Conservation (phyloP, 805 yeast genomes). For the Yamadazyma scolyti region DNA sequence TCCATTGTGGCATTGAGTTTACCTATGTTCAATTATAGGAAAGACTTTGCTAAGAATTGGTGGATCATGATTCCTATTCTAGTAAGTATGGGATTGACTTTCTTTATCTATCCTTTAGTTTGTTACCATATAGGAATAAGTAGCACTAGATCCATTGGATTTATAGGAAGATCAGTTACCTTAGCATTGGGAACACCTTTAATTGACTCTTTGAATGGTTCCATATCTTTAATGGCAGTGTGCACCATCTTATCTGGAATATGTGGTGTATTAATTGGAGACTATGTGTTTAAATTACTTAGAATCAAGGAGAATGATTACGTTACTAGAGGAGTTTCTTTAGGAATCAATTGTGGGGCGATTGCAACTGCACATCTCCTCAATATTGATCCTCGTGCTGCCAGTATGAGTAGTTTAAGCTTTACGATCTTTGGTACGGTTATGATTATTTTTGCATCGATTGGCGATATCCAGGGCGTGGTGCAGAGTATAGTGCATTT, state of each 20-base stretch:
- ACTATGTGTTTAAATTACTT: constrained; percentile 45
- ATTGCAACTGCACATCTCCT: constrained; percentile 76
- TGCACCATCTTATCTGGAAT: constrained; percentile 77
- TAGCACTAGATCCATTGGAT: constrained; percentile 60
- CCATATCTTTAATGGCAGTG: constrained; percentile 70
- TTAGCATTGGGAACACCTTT: constrained; percentile 77
- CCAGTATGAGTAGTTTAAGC: constrained; percentile 69
- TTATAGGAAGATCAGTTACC: constrained; percentile 76
- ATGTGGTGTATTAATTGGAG: constrained; percentile 67
- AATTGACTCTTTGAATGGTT: constrained; percentile 63
- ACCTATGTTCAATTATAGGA: constrained; percentile 73
- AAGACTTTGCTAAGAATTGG: constrained; percentile 58
- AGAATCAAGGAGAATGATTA: constrained; percentile 60
- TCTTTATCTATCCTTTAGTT: constrained; percentile 67
- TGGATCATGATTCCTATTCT: constrained; percentile 59
- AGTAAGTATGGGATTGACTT: constrained; percentile 51
- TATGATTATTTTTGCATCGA: constrained; percentile 66
- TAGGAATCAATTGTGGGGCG: constrained; percentile 80
- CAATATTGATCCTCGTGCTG: constrained; percentile 71
- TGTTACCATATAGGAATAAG: constrained; percentile 65
- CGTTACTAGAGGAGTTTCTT: constrained; percentile 70
- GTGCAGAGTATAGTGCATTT: constrained; percentile 8
- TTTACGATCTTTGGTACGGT: constrained; percentile 71
- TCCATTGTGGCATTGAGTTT: constrained; percentile 72
- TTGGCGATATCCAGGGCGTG: constrained; percentile 32